Base-by-base conservation (phyloP, 768 basidiomycete species). In the Ramaria sp. region DNA sequence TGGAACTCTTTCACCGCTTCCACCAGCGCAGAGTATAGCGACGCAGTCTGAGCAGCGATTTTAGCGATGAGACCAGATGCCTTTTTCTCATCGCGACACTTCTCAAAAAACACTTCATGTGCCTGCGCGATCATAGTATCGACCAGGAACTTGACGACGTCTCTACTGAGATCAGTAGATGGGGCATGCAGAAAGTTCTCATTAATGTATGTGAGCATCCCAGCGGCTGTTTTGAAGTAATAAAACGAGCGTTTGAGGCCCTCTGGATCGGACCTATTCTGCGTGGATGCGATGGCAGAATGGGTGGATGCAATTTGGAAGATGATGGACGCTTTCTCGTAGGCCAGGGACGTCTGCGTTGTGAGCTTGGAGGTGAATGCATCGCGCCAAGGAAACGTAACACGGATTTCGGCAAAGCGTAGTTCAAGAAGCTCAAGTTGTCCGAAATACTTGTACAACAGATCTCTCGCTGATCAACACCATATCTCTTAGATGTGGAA, bases 161-260 rank as follows among this genome's bases (percentile, higher is more conserved):
- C 95, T 19, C 91, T 79, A 64, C 86, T 87, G 46, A 98, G 80
- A 71, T 98, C 96, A 1, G 91, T 96, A 20, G 89, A 92, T 0
- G 96, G 96, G 0, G 95, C 96, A 64, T 99, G 96, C 0, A 99
- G 75, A 69, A 99, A 99, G 78, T 99, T 97, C 70, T 99, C 96
- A 73, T 98, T 97, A 75, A 99, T 93, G 69, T 98, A 99, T 6
- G 85, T 91, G 66, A 97, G 82, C 91, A 99, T 96, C 19, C 96
- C 96, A 2, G 94, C 91, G 42, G 88, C 84, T 11, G 88, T 83
- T 17, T 87, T 77, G 64, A 91, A 89, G 71, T 91, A 94, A 71
- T 91, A 82, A 73, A 96, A 99, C 0, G 95, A 83, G 34, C 91
- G 82, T 71, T 96, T 98, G 64, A 91, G 70, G 19, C 94, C 93